Evolutionary conservation across 2,329 filamentous ascomycete genomes (phyloP), one percentile per base, ranked within the genome.

Genomic region (Talaromyces sp.): DNA sequence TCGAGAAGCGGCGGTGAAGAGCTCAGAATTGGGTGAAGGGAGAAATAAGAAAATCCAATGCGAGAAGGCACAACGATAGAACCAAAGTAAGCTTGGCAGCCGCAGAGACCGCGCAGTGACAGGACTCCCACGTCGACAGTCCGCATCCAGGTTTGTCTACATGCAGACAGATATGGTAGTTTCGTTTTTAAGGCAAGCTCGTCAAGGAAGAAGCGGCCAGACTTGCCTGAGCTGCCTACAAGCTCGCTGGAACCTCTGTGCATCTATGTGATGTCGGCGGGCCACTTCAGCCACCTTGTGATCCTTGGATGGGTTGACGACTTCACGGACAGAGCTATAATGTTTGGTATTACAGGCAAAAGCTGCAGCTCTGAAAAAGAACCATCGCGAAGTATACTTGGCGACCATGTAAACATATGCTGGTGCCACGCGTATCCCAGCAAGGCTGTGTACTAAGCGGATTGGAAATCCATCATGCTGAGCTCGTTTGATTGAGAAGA

Each of bases 311-410:
- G 80, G 80, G 69, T 83, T 83, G 22, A 82, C 73, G 0, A 83
- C 80, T 71, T 83, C 81, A 3, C 77, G 69, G 1, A 83, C 74
- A 60, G 58, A 60, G 58, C 58, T 60, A 60, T 68, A 65, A 7
- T 70, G 27, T 13, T 70, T 62, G 8, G 65, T 68, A 13, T 71
- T 58, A 65, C 77, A 79, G 1, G 79, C 61, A 5, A 66, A 66
- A 8, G 79, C 78, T 10, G 75, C 75, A 1, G 69, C 67, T 43
- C 74, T 76, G 66, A 80, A 83, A 65, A 82, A 81, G 8, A 64
- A 61, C 77, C 79, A 82, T 19, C 81, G 75, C 8, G 74, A 76
- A 0, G 77, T 80, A 66, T 75, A 81, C 68, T 83, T 83, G 17
- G 70, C 72, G 3, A 82, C 5, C 75, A 83, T 79, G 69, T 82